A percentile compares a stretch with the other conserved stretches of the same genome.
Conservation (phyloP, 768 basidiomycete genomes). For the Tylopilus vinaceipallidus region DNA sequence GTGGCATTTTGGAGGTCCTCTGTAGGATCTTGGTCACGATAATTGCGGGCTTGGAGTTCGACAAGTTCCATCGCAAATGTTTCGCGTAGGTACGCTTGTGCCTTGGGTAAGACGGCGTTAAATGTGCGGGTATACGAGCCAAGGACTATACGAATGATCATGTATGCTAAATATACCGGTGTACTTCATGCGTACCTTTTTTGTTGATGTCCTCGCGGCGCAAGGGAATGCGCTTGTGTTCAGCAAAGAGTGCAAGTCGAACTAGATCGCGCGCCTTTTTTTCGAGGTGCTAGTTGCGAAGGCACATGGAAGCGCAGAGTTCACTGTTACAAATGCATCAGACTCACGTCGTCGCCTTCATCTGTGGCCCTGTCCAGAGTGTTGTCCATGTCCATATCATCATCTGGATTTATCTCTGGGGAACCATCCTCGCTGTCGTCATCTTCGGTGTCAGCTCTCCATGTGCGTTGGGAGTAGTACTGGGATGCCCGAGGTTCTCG, state of each 20-base stretch:
- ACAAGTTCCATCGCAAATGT: conserved; percentile 85
- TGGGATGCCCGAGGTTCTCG: conserved; percentile 38
- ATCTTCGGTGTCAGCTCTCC: conserved; percentile 28
- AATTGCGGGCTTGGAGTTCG: conserved; percentile 62
- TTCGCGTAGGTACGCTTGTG: conserved; percentile 60
- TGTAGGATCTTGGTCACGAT: conserved; percentile 36
- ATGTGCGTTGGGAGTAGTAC: conserved; percentile 37
- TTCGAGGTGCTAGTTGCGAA: conserved; percentile 52
- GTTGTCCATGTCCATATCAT: conserved; percentile 34
- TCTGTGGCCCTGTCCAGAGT: conserved; percentile 27
- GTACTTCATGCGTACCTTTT: conserved; percentile 50
- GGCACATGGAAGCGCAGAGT: background rate
- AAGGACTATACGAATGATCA: conserved; percentile 36
- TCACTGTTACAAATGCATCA: background rate
- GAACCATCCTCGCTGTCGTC: conserved; percentile 36
- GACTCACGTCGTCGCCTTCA: conserved; percentile 18
- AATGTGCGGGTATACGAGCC: conserved; percentile 55
- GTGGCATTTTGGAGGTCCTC: conserved; percentile 51
- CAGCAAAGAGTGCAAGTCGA: conserved; percentile 77
- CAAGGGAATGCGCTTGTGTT: conserved; percentile 65
- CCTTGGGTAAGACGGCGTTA: conserved; percentile 56
- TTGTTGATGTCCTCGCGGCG: conserved; percentile 85
- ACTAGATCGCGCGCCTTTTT: conserved; percentile 71
- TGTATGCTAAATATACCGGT: background rate
- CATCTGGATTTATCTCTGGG: conserved; percentile 13